Evolutionary conservation across 768 basidiomycete species (phyloP).

Genomic region (Amanita molliuscula): DNA sequence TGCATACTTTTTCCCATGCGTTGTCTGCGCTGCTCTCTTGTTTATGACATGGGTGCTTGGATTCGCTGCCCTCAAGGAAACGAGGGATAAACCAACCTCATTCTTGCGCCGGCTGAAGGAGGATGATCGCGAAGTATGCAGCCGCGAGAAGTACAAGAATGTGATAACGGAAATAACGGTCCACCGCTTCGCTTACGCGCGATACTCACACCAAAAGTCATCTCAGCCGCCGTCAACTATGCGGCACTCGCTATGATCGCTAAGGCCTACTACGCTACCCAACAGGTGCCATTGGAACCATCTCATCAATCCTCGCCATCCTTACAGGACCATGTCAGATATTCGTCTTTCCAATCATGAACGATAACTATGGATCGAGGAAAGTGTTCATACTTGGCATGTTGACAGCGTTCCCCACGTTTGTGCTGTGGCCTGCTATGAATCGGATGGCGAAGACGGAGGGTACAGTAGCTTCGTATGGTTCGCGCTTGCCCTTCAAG

Average conservation of each 20-base stretch:
- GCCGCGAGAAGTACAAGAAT: not conserved
- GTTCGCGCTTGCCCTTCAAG: not conserved
- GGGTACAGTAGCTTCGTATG: not conserved
- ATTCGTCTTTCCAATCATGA: slow-evolving; percentile 49
- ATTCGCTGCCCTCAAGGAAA: slow-evolving; percentile 37
- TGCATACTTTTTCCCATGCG: slow-evolving; percentile 39
- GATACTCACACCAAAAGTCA: slow-evolving; percentile 23
- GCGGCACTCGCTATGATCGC: slow-evolving; percentile 31
- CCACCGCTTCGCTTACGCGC: not conserved
- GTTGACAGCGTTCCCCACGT: slow-evolving; percentile 26
- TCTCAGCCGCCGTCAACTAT: slow-evolving; percentile 38
- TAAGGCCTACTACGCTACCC: slow-evolving; percentile 43
- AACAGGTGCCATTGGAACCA: slow-evolving; percentile 49
- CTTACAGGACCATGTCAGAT: slow-evolving; percentile 45
- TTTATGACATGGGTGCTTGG: slow-evolving; percentile 34
- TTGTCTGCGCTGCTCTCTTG: slow-evolving; percentile 23
- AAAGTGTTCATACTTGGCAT: slow-evolving; percentile 37
- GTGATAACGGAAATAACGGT: not conserved
- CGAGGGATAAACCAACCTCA: not conserved
- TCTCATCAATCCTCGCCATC: slow-evolving; percentile 40
- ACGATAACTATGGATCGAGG: slow-evolving; percentile 17
- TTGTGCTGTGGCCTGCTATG: slow-evolving; percentile 35
- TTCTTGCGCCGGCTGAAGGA: not conserved
- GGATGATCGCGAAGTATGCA: not conserved
- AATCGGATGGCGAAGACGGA: not conserved